Evolutionary conservation across 2,329 filamentous ascomycete genomes (phyloP), one percentile per base, ranked within the genome.

Genomic region (Exophiala aquamarina): DNA sequence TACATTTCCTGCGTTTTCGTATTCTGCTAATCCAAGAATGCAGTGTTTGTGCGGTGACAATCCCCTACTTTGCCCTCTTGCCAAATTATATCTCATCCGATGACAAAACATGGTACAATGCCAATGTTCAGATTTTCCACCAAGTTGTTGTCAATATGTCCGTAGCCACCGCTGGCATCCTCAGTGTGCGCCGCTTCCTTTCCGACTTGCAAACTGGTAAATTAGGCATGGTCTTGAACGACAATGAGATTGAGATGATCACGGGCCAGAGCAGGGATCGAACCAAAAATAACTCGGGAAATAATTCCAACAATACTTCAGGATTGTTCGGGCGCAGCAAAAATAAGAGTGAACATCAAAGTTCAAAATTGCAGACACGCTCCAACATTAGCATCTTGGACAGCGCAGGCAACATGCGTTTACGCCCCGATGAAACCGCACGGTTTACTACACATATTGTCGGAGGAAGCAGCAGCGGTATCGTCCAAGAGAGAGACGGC

Each of bases 241-340:
- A 43, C 11, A 19, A 21, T 18, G 38, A 41, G 26, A 41, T 41
- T 15, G 21, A 41, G 29, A 41, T 41, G 38, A 41, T 21, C 17
- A 17, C 20, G n/a, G 13, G 19, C 8, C 15, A n/a, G 15, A 9
- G 20, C 14, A 19, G 21, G 8, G n/a, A 13, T 9, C 23, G 15
- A 3, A 41, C 9, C 5, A 9, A 21, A 20, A 6, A 31, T 19
- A n/a, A 2, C 9, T n/a, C 8, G 8, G 15, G 26, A 13, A 17
- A 28, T 7, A 14, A 31, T 14, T 41, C 38, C 7, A 28, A 14
- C 6, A 19, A 26, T 6, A 31, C 21, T 11, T 31, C 13, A n/a
- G 38, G 21, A 19, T 6, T 31, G 7, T 41, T 41, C 21, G 8
- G 38, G 9, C 38, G 20, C 9, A 26, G 23, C 23, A 14, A 31